Evolutionary conservation across 78 protist genomes (phyloP), one percentile per base, ranked within the genome.

Genomic region (Andalucia godoyi): DNA sequence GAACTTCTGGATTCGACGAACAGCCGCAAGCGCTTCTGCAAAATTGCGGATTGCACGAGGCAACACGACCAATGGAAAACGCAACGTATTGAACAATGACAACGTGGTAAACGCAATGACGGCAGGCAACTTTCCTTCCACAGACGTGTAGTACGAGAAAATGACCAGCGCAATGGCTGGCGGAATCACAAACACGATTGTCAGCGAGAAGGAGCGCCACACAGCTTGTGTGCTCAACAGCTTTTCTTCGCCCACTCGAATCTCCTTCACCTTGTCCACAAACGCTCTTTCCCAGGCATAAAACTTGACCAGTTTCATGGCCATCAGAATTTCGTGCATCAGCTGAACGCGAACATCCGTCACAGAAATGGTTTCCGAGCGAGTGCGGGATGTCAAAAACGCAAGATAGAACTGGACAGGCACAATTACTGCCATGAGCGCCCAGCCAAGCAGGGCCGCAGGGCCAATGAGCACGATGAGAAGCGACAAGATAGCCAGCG

Each of bases 201-300:
- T n/a, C n/a, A n/a, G n/a, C n/a, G n/a, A n/a, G n/a, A 63, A 29
- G 38, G 69, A 50, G 55, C 55, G 46, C 5, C 5, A 10, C 30
- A 42, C 8, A 30, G 46, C 23, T 33, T n/a, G n/a, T n/a, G n/a
- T n/a, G n/a, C n/a, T n/a, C n/a, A n/a, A 15, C 59, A 54, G 33
- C 13, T 10, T 13, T 13, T 34, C 32, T 13, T 54, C 59, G 10
- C 13, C 37, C 32, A 17, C 32, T 17, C 37, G 52, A 13, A 34
- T 33, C 23, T 13, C 37, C 10, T 33, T 13, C 32, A 54, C 59
- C 37, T 54, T 29, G 37, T 54, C 59, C 32, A 13, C 37, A 30
- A 64, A 64, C 41, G 30, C 6, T 2, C 0, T 15, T 17, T 77
- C 83, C 79, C 77, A 71, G 34, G 49, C 63, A 38, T 51, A 6